Evolutionary conservation across 1,139 yeast species (phyloP).

Genomic region (Blastobotrys ciferrii): DNA sequence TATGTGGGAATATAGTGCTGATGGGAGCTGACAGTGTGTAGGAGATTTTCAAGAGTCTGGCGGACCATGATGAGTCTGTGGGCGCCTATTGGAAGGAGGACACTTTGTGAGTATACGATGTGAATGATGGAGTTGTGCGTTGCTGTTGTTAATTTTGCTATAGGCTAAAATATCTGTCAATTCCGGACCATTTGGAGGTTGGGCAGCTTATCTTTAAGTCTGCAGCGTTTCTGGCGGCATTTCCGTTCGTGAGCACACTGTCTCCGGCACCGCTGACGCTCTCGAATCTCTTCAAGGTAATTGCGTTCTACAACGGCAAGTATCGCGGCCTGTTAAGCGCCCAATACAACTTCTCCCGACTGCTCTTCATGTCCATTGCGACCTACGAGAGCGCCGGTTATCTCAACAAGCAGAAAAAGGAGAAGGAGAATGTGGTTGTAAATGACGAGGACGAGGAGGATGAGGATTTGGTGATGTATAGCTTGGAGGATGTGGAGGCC

Average conservation of each 20-base stretch:
- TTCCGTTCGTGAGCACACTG: slow-evolving; percentile 44
- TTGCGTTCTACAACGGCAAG: slow-evolving; percentile 42
- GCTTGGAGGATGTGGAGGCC: slow-evolving; percentile 24
- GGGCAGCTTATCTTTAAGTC: slow-evolving; percentile 37
- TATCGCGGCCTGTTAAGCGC: slow-evolving; percentile 37
- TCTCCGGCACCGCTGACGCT: slow-evolving; percentile 39
- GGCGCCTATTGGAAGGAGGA: slow-evolving; percentile 34
- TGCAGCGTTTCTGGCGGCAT: slow-evolving; percentile 41
- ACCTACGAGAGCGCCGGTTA: slow-evolving; percentile 21
- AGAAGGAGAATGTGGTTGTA: background rate
- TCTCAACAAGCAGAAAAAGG: slow-evolving; percentile 3
- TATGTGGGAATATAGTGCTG: background rate
- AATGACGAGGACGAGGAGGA: slow-evolving; percentile 22
- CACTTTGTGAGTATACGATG: slow-evolving; percentile 28
- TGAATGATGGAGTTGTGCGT: background rate
- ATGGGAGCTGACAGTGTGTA: background rate
- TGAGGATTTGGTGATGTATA: slow-evolving; percentile 24
- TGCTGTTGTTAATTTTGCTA: background rate
- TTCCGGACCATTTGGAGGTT: slow-evolving; percentile 32
- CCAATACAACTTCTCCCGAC: slow-evolving; percentile 36
- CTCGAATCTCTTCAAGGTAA: slow-evolving; percentile 44
- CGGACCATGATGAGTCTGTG: slow-evolving; percentile 31
- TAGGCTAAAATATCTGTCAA: slow-evolving; percentile 28
- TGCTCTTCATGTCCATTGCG: slow-evolving; percentile 44
- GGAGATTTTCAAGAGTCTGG: slow-evolving; percentile 27